Conservation (phyloP, 208 protist species). For the Leishmania tropica region DNA sequence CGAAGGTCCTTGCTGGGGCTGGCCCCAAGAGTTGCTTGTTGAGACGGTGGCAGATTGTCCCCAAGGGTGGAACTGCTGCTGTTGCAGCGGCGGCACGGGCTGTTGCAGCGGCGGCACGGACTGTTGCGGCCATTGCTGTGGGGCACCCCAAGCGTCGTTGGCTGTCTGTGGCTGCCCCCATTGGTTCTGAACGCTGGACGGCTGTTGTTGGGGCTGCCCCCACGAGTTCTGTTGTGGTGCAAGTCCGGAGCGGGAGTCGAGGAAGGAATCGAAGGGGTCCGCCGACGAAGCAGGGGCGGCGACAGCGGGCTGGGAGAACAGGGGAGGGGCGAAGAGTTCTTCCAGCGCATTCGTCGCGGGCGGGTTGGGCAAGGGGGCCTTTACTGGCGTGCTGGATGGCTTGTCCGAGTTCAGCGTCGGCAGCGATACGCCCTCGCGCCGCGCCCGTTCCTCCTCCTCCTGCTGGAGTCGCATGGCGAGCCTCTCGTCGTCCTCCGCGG, state of each 20-base stretch:
- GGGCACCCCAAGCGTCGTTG: conserved; percentile 22
- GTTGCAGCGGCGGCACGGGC: neutral
- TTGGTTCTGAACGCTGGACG: conserved; percentile 15
- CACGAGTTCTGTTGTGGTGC: conserved; percentile 7
- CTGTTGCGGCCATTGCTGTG: neutral
- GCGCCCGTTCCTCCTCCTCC: conserved; percentile 68
- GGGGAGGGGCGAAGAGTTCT: conserved; percentile 70
- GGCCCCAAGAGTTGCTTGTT: conserved; percentile 11
- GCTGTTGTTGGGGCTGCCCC: conserved; percentile 13
- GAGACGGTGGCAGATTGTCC: conserved; percentile 12
- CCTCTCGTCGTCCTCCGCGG: conserved; percentile 61
- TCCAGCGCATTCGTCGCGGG: conserved; percentile 53
- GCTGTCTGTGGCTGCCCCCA: conserved; percentile 37
- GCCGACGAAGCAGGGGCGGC: conserved; percentile 18
- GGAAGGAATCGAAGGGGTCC: conserved; percentile 70
- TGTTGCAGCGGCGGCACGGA: neutral
- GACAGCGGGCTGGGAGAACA: conserved; percentile 14
- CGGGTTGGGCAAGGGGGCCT: neutral
- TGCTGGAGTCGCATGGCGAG: conserved; percentile 76
- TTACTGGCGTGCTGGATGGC: conserved; percentile 7
- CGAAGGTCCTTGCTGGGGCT: conserved; percentile 6
- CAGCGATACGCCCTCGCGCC: conserved; percentile 34
- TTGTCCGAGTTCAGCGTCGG: conserved; percentile 41
- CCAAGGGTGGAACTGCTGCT: conserved; percentile 10
- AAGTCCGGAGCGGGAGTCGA: conserved; percentile 29